Evolutionary conservation across 2,329 filamentous ascomycete species (phyloP).

Genomic region (Paecilomyces niveus): DNA sequence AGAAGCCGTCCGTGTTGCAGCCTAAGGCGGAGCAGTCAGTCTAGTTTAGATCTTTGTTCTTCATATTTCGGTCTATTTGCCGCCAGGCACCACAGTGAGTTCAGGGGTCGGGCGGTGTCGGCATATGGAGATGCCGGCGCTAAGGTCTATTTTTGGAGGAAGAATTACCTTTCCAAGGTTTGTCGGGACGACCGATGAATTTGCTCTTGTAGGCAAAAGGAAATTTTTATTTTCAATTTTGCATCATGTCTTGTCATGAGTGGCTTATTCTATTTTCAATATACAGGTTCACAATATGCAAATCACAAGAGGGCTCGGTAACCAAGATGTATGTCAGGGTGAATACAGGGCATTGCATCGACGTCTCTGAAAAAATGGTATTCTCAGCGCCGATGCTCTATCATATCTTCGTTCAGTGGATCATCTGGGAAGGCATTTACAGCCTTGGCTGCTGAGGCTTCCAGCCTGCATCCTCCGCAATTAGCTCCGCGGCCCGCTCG

Average conservation of each 20-base stretch:
- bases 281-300: background rate
- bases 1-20: background rate
- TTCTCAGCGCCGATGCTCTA: background rate
- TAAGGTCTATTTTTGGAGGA: background rate
- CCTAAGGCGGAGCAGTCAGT: background rate
- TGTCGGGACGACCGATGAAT: background rate
- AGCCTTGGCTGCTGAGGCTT: conserved; percentile 49
- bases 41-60: background rate
- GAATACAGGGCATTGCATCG: background rate
- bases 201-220: background rate
- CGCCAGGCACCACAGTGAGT: background rate
- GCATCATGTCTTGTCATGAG: background rate
- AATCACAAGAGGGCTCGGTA: background rate
- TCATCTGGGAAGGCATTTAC: conserved; percentile 25
- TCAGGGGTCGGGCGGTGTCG: background rate
- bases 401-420: background rate
- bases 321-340: background rate
- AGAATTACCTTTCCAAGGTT: background rate
- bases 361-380: background rate
- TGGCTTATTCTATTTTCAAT: background rate
- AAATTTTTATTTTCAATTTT: background rate
- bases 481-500: conserved; percentile 76
- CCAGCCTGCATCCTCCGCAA: conserved; percentile 67
- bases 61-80: background rate
- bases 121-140: background rate